These are phyloP conservation scores for Colletotrichum truncatum DNA, from an alignment of 2,329 filamentous ascomycete genomes.

Conservation along the genomic window DNA sequence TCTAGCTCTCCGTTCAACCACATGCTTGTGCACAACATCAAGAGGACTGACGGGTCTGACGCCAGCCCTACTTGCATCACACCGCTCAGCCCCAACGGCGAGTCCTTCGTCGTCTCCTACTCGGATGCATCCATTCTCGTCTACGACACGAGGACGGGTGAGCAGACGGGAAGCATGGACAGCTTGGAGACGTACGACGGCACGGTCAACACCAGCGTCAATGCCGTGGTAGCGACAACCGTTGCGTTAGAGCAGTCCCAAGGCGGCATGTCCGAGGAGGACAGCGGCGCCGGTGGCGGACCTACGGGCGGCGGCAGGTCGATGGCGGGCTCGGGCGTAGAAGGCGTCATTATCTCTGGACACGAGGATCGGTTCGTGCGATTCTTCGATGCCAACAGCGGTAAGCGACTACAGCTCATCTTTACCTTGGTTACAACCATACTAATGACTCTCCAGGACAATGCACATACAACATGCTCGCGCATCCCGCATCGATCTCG, in stretches of 20 bases:
- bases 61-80: conserved; percentile 91
- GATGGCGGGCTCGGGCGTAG: conserved; percentile 79
- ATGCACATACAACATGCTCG: conserved; percentile 99
- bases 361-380: conserved; percentile 96
- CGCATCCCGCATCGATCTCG: conserved; percentile 92
- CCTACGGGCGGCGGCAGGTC: conserved; percentile 77
- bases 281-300: conserved; percentile 72
- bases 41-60: conserved; percentile 69
- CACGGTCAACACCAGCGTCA: conserved; percentile 81
- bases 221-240: conserved; percentile 89
- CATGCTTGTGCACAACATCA: conserved; percentile 87
- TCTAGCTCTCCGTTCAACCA: conserved; percentile 88
- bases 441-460: conserved; percentile 69
- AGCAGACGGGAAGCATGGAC: conserved; percentile 92
- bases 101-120: conserved; percentile 93
- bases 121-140: conserved; percentile 89
- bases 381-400: conserved; percentile 98
- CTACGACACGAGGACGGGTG: conserved; percentile 91
- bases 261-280: conserved; percentile 74
- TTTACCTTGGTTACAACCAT: background rate
- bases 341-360: conserved; percentile 94
- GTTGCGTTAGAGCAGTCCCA: conserved; percentile 81
- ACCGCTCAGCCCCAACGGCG: conserved; percentile 83
- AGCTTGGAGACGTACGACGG: conserved; percentile 94
- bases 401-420: conserved; percentile 62